Evolutionary conservation across 805 yeast genomes (phyloP), one percentile per base, ranked within the genome.

Genomic region (Cyberlindnera subsufficiens): DNA sequence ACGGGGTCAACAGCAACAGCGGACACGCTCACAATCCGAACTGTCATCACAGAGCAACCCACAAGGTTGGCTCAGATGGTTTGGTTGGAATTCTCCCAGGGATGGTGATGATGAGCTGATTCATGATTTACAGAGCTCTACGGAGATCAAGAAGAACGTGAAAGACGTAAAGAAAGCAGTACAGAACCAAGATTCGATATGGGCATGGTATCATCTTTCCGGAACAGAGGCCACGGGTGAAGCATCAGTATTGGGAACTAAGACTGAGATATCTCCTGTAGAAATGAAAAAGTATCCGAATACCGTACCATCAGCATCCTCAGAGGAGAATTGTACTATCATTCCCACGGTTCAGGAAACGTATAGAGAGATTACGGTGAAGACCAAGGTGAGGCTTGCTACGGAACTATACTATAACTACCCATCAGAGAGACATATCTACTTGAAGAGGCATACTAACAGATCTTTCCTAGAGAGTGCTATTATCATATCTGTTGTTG

Each of bases 321-420:
- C 38, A 15, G 7, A 33, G 32, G 34, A 25, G 18, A 42, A 43
- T 3, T 32, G 18, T 3, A 11, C 43, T 3, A 43, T 42, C 3
- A 22, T 56, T 39, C 52, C 67, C 55, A 6, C 30, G 30, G 13
- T 51, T 17, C 29, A 15, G 57, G 25, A 39, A 38, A 17, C 57
- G 14, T 59, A 53, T 30, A 67, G 69, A 47, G 45, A 50, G 11
- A 56, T 61, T 29, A 63, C 71, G 1, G 32, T 53, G 8, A 50
- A 49, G 43, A 68, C 71, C 4, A 64, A 63, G 38, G 47, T 66
- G 6, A 60, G 66, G 5, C 53, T 60, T 14, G 62, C 67, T 1
- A 48, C 65, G 17, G 64, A 60, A 46, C 46, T 65, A 14, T 64
- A 69, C 45, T 69, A 68, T 43, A 64, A 65, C 43, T 66, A 47